Evolutionary conservation across 2,329 filamentous ascomycete species (phyloP), one percentile per base, ranked within the genome.

Genomic region (Fusarium dlaminii): DNA sequence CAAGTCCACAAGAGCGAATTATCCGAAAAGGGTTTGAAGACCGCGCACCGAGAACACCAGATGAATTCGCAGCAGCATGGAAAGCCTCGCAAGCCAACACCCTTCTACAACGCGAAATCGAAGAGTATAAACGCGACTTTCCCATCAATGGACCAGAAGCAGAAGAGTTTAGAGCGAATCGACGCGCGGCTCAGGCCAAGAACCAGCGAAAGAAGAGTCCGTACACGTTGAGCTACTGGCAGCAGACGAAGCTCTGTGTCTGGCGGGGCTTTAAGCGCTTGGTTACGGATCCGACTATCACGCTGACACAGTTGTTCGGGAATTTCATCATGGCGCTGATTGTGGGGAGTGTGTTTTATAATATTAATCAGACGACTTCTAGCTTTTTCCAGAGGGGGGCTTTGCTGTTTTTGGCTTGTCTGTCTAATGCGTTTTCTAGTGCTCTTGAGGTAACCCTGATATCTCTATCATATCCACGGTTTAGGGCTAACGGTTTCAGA

Each of bases 301-400:
- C 84, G 0, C 66, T 83, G 6, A 82, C 82, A 1, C 81, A 80
- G 57, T 81, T 85, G 13, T 76, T 82, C 49, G 84, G 83, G 34
- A 85, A 89, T 62, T 76, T 87, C 59, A 75, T 86, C 74, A 83
- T 88, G 80, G 84, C 84, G 22, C 79, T 90, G 14, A 87, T 90
- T 66, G 83, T 88, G 57, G 86, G 86, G 39, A 86, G 83, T 29
- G 82, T 89, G 45, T 90, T 87, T 76, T 90, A 82, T 70, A 84
- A 85, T 18, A 80, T 85, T 1, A 81, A 83, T 0, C 68, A 82
- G 24, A 83, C 82, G 17, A 86, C 86, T 0, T 79, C 77, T 5
- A 84, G 83, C 12, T 87, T 89, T 68, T 85, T 84, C 52, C 80
- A 84, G 11, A 84, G 85, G 39, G 86, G 86, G 8, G 83, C 84